Base-by-base conservation (phyloP, 2,329 filamentous ascomycete genomes). In the Aureobasidium sp. region DNA sequence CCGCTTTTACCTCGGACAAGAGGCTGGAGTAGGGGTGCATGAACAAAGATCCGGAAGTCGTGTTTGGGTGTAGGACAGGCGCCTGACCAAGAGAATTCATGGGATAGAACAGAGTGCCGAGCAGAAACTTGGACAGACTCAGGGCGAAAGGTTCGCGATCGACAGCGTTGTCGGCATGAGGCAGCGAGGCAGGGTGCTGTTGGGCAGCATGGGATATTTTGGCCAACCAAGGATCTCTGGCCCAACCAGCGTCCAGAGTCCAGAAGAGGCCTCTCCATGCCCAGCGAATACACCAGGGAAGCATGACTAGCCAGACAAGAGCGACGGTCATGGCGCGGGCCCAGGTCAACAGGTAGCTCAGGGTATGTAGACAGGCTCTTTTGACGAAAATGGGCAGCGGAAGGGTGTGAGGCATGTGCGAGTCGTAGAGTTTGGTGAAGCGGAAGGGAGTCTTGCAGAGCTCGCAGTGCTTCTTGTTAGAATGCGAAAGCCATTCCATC, bases 391-490 rank as follows among this genome's bases (percentile, higher is more conserved):
- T 77, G 42, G 85, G 79, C 35, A 84, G 78, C 0, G 94, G 93
- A 12, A 98, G 78, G 11, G 80, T 82, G 58, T 81, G 80, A 1
- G 93, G 94, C 93, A 98, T 98, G 65, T 90, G 81, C 3, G 90
- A 89, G 57, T 90, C 84, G 73, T 98, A 98, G 34, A 98, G 80
- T 71, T 98, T 98, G 50, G 93, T 98, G 74, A 98, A 98, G 56
- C 90, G 87, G 66, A 97, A 98, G 0, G 90, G 85, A 2, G 93
- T 98, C 74, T 98, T 98, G 82, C 93, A 98, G 30, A 98, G 83
- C 74, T 98, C 93, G 77, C 94, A 98, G 75, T 98, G 88, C 70
- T 97, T 97, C 80, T 98, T 98, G 68, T 98, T 90, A 1, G 93
- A 97, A 70, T 98, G 94, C 45, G 90, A 91, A 19, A 98, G 78